phyloP scores from a whole-genome alignment of 306 rosid species.

The Datisca glomerata region DNA sequence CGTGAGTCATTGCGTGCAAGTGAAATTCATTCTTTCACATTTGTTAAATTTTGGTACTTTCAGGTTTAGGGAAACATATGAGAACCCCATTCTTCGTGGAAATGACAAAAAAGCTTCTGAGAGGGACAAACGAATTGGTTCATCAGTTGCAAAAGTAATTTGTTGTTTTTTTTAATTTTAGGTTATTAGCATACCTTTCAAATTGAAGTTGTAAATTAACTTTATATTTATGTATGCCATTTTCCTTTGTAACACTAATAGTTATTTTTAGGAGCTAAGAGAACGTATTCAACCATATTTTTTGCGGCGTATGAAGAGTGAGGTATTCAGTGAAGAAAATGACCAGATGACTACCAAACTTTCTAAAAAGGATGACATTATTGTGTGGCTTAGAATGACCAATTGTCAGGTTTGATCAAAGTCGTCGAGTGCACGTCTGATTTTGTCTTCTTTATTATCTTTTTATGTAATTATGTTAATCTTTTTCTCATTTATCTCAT shows the following conservation, averaged over 20 bases:
- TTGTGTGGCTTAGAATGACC: constrained; percentile 79
- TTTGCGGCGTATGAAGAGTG: constrained; percentile 75
- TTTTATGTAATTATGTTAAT: not conserved
- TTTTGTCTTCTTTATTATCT: constrained; percentile 5
- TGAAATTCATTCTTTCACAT: constrained; percentile 11
- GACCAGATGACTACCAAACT: constrained; percentile 40
- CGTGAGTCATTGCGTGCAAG: constrained; percentile 7
- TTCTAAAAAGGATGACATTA: constrained; percentile 71
- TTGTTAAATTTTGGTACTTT: constrained; percentile 15
- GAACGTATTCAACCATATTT: constrained; percentile 77
- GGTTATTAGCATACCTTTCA: not conserved
- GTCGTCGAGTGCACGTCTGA: too few relatives aligned
- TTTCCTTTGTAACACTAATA: too few relatives aligned
- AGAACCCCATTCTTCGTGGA: constrained; percentile 71
- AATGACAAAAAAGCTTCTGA: constrained; percentile 75
- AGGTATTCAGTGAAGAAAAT: constrained; percentile 62
- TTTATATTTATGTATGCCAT: too few relatives aligned
- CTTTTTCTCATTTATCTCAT: constrained; percentile 10
- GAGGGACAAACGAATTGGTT: constrained; percentile 56
- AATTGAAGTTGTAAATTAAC: too few relatives aligned
- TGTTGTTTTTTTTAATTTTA: constrained; percentile 1
- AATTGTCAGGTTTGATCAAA: constrained; percentile 51
- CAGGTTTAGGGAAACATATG: constrained; percentile 78
- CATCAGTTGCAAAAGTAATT: constrained; percentile 68
- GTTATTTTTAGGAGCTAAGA: constrained; percentile 54